Conservation (phyloP, 2,329 filamentous ascomycete species). For the Venturia aucupariae region DNA sequence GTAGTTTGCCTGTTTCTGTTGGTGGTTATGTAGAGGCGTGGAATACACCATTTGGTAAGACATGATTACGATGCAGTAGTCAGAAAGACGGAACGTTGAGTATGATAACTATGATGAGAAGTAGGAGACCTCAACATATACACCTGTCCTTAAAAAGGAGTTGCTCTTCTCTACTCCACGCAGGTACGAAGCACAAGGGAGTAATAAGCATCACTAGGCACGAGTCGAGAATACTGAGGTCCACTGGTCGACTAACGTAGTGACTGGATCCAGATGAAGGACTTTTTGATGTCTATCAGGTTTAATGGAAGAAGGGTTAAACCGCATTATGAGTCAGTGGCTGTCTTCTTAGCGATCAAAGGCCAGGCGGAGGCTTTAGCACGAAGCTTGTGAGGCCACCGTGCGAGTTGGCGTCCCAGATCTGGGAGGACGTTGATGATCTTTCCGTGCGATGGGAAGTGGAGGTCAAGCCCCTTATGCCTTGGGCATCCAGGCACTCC, state of each 20-base stretch:
- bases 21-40: neutral
- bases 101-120: neutral
- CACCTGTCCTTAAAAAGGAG: neutral
- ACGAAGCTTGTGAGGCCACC: neutral
- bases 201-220: neutral
- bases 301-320: neutral
- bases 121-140: neutral
- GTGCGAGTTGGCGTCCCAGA: neutral
- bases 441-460: neutral
- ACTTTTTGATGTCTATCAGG: neutral
- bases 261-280: neutral
- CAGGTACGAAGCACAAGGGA: neutral
- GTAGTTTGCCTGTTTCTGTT: neutral
- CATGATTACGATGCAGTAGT: neutral
- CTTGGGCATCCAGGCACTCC: neutral
- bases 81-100: neutral
- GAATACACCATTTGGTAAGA: slow-evolving; percentile 6
- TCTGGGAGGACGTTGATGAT: neutral
- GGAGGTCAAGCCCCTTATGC: neutral
- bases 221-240: neutral
- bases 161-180: neutral
- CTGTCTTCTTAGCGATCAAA: neutral
- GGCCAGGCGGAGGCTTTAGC: neutral
- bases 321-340: neutral
- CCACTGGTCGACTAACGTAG: neutral